phyloP scores from a whole-genome alignment of 257 asterid species.

The Fraxinus pennsylvanica region DNA sequence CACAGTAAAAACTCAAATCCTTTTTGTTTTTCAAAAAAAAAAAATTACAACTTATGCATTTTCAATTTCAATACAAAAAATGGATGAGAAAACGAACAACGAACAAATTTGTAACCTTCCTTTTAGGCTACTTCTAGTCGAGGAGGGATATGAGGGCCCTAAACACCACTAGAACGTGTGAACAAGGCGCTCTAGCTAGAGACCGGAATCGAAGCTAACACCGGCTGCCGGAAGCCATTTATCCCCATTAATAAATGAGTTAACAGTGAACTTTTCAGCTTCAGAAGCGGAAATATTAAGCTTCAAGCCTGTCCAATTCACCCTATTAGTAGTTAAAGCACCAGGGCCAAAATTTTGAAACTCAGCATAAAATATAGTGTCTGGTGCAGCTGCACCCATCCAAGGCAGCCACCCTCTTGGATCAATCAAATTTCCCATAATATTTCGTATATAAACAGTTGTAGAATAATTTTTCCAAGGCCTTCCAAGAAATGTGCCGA shows the following conservation, averaged over 20 bases:
- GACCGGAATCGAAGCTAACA: constrained; percentile 22
- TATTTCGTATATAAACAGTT: constrained; percentile 12
- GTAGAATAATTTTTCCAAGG: constrained; percentile 47
- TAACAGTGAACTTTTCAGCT: constrained; percentile 27
- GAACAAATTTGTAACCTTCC: background rate
- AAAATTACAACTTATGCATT: background rate
- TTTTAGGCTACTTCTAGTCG: background rate
- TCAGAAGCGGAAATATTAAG: constrained; percentile 16
- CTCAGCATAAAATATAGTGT: constrained; percentile 41
- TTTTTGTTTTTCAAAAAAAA: too few species aligned
- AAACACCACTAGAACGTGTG: background rate
- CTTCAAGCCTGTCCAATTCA: constrained; percentile 33
- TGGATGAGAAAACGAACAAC: background rate
- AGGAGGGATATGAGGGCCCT: background rate
- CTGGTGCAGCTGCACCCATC: constrained; percentile 28
- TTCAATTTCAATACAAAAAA: background rate
- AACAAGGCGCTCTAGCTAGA: background rate
- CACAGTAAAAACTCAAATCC: background rate
- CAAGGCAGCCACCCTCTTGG: constrained; percentile 43
- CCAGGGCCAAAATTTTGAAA: constrained; percentile 32
- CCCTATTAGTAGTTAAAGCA: constrained; percentile 29
- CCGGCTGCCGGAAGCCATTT: constrained; percentile 34
- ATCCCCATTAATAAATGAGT: constrained; percentile 30
- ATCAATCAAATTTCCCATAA: constrained; percentile 30
- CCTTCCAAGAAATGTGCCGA: constrained; percentile 35